phyloP scores from a whole-genome alignment of 2,329 filamentous ascomycete genomes.

The Aspergillus latus region DNA sequence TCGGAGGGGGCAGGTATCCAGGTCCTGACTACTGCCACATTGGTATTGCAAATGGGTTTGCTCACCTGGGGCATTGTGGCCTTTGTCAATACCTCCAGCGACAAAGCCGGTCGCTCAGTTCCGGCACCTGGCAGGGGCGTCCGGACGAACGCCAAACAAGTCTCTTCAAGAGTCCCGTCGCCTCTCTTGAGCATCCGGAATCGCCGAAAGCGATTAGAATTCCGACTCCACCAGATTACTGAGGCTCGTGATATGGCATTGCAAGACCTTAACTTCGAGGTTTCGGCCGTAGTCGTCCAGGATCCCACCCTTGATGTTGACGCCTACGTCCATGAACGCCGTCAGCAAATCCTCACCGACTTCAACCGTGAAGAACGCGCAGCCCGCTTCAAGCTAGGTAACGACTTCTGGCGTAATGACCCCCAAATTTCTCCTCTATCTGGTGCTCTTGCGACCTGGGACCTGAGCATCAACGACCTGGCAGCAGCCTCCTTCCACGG shows the following conservation, averaged over 20 bases:
- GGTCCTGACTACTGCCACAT: slow-evolving; percentile 94
- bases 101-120: slow-evolving; percentile 98
- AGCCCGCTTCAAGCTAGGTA: slow-evolving; percentile 88
- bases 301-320: slow-evolving; percentile 59
- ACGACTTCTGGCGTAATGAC: slow-evolving; percentile 98
- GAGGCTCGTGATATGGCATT: slow-evolving; percentile 95
- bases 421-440: slow-evolving; percentile 89
- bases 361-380: slow-evolving; percentile 89
- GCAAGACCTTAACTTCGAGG: slow-evolving; percentile 87
- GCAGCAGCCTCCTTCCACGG: slow-evolving; percentile 97
- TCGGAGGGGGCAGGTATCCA: slow-evolving; percentile 98
- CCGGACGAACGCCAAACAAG: slow-evolving; percentile 90
- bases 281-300: slow-evolving; percentile 84
- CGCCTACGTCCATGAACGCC: slow-evolving; percentile 81
- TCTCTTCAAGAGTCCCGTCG: slow-evolving; percentile 75
- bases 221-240: slow-evolving; percentile 90
- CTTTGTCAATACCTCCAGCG: slow-evolving; percentile 90
- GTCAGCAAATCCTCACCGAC: slow-evolving; percentile 81
- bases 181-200: slow-evolving; percentile 97
- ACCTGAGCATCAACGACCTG: slow-evolving; percentile 93
- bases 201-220: slow-evolving; percentile 88
- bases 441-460: slow-evolving; percentile 95
- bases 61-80: slow-evolving; percentile 95
- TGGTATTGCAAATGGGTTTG: slow-evolving; percentile 97
- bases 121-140: slow-evolving; percentile 96